Evolutionary conservation across 2,329 filamentous ascomycete species (phyloP).

Genomic region (Stachybotrys elegans): DNA sequence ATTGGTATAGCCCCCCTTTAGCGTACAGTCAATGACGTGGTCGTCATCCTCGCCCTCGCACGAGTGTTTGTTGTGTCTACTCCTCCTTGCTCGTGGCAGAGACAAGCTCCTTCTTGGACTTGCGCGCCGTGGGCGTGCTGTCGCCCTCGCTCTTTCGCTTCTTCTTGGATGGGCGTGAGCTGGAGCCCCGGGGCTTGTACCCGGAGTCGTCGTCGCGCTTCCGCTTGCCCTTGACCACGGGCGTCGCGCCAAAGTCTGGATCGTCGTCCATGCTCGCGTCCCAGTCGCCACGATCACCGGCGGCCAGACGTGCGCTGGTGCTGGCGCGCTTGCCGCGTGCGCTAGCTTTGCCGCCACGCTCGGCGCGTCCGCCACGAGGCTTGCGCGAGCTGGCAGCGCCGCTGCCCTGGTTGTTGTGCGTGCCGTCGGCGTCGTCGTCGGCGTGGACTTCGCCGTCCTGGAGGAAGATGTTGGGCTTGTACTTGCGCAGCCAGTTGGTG

Average conservation of each 20-base stretch:
- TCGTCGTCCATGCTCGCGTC: conserved; percentile 37
- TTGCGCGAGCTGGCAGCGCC: conserved; percentile 26
- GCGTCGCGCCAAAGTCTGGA: conserved; percentile 25
- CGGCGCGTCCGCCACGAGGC: conserved; percentile 26
- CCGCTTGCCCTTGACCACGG: conserved; percentile 34
- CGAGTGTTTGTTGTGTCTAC: no score
- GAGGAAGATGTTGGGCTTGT: conserved; percentile 79
- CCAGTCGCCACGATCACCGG: conserved; percentile 18
- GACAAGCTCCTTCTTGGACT: conserved; percentile 28
- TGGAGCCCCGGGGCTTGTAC: conserved; percentile 54
- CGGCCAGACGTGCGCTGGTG: conserved; percentile 21
- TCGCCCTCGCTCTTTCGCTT: conserved; percentile 52
- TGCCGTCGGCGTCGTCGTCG: conserved; percentile 33
- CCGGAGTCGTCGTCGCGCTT: conserved; percentile 57
- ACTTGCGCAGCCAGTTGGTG: conserved; percentile 88
- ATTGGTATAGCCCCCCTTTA: no score
- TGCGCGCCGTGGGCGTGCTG: conserved; percentile 27
- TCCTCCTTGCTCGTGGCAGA: conserved; percentile 20
- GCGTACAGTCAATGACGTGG: no score
- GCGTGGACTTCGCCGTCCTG: conserved; percentile 56
- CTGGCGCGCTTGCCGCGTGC: conserved; percentile 17
- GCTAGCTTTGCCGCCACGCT: conserved; percentile 33
- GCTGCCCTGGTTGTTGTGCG: conserved; percentile 15
- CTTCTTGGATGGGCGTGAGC: conserved; percentile 48
- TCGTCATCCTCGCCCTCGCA: no score